Evolutionary conservation across 495 filamentous ascomycete genomes (phyloP), one percentile per base, ranked within the genome.

Genomic region (Penicillium diatomitis): DNA sequence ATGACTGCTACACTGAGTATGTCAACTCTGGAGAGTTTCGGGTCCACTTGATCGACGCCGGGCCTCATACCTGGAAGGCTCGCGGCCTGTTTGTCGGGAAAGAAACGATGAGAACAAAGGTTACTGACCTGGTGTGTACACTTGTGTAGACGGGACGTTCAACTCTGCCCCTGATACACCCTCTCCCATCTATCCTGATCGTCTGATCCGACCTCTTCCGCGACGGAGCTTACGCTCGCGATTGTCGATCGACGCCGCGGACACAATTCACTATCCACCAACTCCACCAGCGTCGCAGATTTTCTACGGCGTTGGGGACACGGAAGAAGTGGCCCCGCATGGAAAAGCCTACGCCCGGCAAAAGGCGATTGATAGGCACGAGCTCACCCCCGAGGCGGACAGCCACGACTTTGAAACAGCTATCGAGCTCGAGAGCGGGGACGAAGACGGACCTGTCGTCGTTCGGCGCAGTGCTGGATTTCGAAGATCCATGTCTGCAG

Each of bases 191-290:
- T 92, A 87, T 61, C 87, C 88, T 53, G 86, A 94, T 57, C 82
- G 94, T 57, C 84, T 90, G 48, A 97, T 99, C 61, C 87, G 90
- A 37, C 94, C 94, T 42, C 76, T 99, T 46, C 94, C 94, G 32
- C 92, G 86, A 69, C 82, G 88, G 51, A 82, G 84, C 48, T 74
- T 97, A 12, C 85, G 89, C 42, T 88, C 90, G 52, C 83, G 88
- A 36, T 74, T 99, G 28, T 86, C 90, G 10, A 81, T 83, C 51
- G 88, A 92, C 56, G 81, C 87, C 50, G 90, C 87, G 45, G 83
- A 86, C 35, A 82, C 82, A 10, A 91, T 96, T 54, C 73, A 82
- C 46, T 96, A 87, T 58, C 87, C 90, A 2, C 81, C 86, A 0
- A 73, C 79, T 3, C 85, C 85, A 4, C 75, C 79, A 37, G 77